Evolutionary conservation across 164 flowering plant genomes (phyloP), one percentile per base, ranked within the genome.

Genomic region (grape (Vitis vinifera)): DNA sequence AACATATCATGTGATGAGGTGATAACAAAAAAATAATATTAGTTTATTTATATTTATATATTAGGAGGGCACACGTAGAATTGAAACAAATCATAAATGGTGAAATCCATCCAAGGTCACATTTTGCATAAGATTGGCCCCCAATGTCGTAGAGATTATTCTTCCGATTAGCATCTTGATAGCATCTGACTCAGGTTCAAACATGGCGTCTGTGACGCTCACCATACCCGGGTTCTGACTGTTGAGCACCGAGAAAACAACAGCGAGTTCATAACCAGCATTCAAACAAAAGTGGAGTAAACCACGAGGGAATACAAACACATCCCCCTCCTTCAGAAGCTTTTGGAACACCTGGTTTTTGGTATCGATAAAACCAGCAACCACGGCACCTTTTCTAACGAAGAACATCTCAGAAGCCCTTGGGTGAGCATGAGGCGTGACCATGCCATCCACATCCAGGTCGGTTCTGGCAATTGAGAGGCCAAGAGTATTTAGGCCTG

Each of bases 401-500:
- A 77, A 88, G 23, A 84, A 29, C 71, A 86, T 76, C 79, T 88
- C 89, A 0, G 91, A 53, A 17, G 89, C 87, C 52, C 89, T 70
- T 1, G 89, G 91, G 66, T 88, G 91, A 58, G 83, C 55, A 30
- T 88, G 91, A 1, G 84, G 85, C 75, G 59, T 11, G 57, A 82
- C 81, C 2, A 73, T 1, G 17, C 88, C 89, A 55, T 83, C 86
- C 7, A 71, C 70, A 0, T 70, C 89, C 2, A 88, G 47, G 70
- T 88, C 89, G 2, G 80, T 83, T 49, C 91, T 73, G 6, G 81
- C 83, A 15, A 82, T 47, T 0, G 89, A 76, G 52, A 88, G 75
- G 55, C 91, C 89, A 0, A 88, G 81, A 0, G 89, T 86, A 76
- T 88, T 88, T 12, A 88, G 82, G 4, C 91, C 89, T 2, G 86